Percentiles rank a stretch among this genome's conserved stretches.
phyloP scores from a whole-genome alignment of 2,329 filamentous ascomycete genomes.

The Verticillium tricorpus region DNA sequence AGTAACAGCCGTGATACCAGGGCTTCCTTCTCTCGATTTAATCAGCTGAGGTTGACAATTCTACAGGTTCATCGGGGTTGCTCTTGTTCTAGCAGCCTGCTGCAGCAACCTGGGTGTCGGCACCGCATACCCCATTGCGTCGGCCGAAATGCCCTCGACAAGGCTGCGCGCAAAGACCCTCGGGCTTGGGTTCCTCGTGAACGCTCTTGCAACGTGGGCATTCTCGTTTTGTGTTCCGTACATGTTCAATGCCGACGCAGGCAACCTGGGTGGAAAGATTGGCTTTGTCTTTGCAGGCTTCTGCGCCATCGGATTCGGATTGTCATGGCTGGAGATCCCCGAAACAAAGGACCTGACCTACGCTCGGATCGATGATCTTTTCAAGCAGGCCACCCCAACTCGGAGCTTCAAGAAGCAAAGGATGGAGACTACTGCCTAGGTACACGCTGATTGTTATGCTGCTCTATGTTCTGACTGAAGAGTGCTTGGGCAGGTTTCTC shows the following conservation, averaged over 20 bases:
- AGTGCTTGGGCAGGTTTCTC: no score
- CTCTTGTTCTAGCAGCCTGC: neutral
- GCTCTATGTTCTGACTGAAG: no score
- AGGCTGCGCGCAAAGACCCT: constrained; percentile 41
- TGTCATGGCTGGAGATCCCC: neutral
- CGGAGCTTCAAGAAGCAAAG: neutral
- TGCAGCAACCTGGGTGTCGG: constrained; percentile 17
- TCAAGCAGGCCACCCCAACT: neutral
- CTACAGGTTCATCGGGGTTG: neutral
- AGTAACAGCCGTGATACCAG: neutral
- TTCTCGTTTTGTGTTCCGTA: neutral
- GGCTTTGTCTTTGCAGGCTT: neutral
- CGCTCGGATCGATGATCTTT: neutral
- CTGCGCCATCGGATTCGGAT: neutral
- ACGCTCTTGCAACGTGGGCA: constrained; percentile 9
- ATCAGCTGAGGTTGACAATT: no score
- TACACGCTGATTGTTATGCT: no score
- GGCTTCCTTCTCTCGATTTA: no score
- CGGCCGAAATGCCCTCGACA: constrained; percentile 38
- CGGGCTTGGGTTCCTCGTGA: constrained; percentile 37
- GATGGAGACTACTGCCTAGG: no score
- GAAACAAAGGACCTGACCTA: neutral
- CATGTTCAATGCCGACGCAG: neutral
- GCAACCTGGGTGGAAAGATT: neutral
- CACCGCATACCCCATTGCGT: constrained; percentile 38